These are phyloP conservation scores for Tuctoria greenei DNA, from an alignment of 176 grass and related monocot species.

Conservation along the genomic window DNA sequence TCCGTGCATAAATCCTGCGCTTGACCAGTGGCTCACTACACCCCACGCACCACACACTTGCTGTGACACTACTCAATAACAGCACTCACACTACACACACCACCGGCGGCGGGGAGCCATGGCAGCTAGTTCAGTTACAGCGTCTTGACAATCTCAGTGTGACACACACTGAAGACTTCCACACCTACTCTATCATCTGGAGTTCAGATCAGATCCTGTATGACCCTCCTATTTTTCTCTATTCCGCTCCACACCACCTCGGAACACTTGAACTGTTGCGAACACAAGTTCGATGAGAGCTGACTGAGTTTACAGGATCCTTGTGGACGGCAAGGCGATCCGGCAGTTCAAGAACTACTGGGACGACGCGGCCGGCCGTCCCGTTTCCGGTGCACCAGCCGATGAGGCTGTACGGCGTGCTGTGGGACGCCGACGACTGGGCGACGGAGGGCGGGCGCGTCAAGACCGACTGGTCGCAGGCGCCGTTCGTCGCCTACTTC, in stretches of 20 bases:
- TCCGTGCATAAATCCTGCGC: slow-evolving; percentile 35
- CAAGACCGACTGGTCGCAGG: slow-evolving; percentile 58
- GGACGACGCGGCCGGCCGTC: slow-evolving; percentile 35
- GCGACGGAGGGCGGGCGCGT: slow-evolving; percentile 46
- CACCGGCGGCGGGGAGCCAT: slow-evolving; percentile 29
- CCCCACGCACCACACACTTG: neutral
- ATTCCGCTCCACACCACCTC: no score
- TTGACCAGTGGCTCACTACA: slow-evolving; percentile 30
- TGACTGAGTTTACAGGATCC: slow-evolving; percentile 42
- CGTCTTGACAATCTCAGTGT: no score
- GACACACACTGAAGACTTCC: slow-evolving; percentile 57
- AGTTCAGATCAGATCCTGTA: slow-evolving; percentile 69
- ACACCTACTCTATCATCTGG: slow-evolving; percentile 84
- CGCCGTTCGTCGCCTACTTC: slow-evolving; percentile 54
- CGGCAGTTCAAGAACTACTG: slow-evolving; percentile 52
- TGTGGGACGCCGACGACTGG: slow-evolving; percentile 54
- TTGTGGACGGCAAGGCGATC: slow-evolving; percentile 45
- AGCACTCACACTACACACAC: neutral
- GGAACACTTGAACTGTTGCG: no score
- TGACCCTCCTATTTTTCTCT: neutral
- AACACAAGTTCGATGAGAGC: neutral
- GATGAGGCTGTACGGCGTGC: slow-evolving; percentile 42
- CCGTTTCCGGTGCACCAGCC: slow-evolving; percentile 50
- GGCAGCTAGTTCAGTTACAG: no score
- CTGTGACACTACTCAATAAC: neutral